Evolutionary conservation across 495 filamentous ascomycete genomes (phyloP).

Genomic region (Tuber umbilicatum): DNA sequence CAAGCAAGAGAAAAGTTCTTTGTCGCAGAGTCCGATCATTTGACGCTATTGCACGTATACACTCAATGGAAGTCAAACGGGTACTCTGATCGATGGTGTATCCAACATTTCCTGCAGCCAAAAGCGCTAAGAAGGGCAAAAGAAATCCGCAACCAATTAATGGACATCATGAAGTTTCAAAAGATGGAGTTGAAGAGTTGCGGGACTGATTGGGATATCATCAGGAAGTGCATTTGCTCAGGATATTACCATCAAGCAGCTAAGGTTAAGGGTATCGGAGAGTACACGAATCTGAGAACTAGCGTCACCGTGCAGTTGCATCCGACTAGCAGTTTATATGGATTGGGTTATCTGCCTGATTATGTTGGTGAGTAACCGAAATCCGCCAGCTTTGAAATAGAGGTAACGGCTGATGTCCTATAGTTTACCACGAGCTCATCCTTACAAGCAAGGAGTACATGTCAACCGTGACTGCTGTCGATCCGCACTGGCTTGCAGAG

Average conservation of each 20-base stretch:
- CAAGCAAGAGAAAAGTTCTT: constrained; percentile 97
- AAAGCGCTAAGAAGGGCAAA: constrained; percentile 85
- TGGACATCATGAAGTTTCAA: constrained; percentile 91
- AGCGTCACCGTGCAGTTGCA: constrained; percentile 90
- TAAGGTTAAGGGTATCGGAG: constrained; percentile 89
- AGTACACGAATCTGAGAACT: constrained; percentile 94
- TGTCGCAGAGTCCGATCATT: constrained; percentile 92
- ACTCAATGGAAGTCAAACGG: constrained; percentile 92
- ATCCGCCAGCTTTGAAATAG: background rate
- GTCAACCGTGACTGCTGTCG: constrained; percentile 92
- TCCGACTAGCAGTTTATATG: constrained; percentile 87
- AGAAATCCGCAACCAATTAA: constrained; percentile 87
- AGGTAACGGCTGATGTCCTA: background rate
- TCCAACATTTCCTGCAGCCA: constrained; percentile 82
- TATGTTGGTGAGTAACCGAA: constrained; percentile 56
- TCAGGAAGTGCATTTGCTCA: constrained; percentile 93
- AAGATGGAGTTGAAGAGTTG: constrained; percentile 83
- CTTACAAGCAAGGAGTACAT: constrained; percentile 97
- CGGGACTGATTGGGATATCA: constrained; percentile 92
- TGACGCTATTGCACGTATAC: constrained; percentile 94
- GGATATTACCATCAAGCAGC: constrained; percentile 99
- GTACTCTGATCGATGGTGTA: constrained; percentile 84
- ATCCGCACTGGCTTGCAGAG: constrained; percentile 97
- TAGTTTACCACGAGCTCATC: constrained; percentile 93
- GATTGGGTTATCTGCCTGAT: constrained; percentile 85